Percentiles rank a stretch among this genome's conserved stretches.
These are phyloP conservation scores for Zygosaccharomyces bailii DNA, from an alignment of 805 yeast species.

Conservation along the genomic window DNA sequence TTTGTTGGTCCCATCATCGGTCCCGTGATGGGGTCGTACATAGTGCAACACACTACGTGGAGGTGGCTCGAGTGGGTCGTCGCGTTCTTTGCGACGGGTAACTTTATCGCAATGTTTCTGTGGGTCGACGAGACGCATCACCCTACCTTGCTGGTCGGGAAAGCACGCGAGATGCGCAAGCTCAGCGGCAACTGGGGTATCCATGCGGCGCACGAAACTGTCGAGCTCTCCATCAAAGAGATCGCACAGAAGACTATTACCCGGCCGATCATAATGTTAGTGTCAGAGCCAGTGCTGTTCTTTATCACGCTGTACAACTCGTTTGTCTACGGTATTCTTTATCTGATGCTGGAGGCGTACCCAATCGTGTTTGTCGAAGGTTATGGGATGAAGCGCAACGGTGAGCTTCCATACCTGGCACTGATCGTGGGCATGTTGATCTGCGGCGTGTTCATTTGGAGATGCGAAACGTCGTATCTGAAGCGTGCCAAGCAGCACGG, in stretches of 20 bases:
- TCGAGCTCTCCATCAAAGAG: conserved; percentile 52
- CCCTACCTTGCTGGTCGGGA: conserved; percentile 57
- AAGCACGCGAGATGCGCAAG: conserved; percentile 60
- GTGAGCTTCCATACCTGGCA: conserved; percentile 76
- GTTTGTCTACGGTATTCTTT: conserved; percentile 75
- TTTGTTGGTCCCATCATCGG: conserved; percentile 79
- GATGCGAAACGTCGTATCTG: conserved; percentile 51
- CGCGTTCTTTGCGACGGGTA: conserved; percentile 53
- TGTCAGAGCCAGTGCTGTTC: conserved; percentile 70
- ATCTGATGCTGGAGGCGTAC: conserved; percentile 68
- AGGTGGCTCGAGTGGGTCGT: conserved; percentile 76
- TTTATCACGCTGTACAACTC: conserved; percentile 67
- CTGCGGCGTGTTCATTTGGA: conserved; percentile 54
- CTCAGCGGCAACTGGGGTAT: conserved; percentile 81
- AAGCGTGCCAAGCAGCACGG: conserved; percentile 48
- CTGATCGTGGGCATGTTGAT: conserved; percentile 64
- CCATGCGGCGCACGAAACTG: conserved; percentile 71
- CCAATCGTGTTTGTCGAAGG: conserved; percentile 65
- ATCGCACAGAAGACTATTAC: conserved; percentile 59
- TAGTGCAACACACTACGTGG: conserved; percentile 70
- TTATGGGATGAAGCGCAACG: conserved; percentile 49
- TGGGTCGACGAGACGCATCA: conserved; percentile 67
- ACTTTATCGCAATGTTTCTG: conserved; percentile 37
- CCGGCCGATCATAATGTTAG: conserved; percentile 66
- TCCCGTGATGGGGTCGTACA: conserved; percentile 74